Base-by-base conservation (phyloP, 306 rosid genomes). In the Cicer chorassanicum region DNA sequence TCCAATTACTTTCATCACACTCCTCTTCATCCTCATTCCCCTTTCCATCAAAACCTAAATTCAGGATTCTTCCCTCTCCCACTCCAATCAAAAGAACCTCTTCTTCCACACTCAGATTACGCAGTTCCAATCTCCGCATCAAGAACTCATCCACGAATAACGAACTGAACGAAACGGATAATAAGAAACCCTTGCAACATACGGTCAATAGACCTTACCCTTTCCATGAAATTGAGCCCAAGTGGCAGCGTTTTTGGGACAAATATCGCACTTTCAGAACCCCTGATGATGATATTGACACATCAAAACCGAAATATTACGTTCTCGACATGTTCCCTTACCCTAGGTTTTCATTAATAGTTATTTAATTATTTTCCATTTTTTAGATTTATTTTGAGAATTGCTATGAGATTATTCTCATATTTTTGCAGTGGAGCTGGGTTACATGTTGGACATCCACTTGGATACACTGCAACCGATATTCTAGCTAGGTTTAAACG, bases 311-410 rank as follows among this genome's bases (percentile, higher is more conserved):
- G n/a, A 94, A 94, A 65, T 94, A 66, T 71, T 94, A 94, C 56
- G 96, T 90, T 16, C 98, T 91, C 10, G 98, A 94, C 73, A 94
- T 91, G 98, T 94, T 94, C 68, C 98, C 98, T 69, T 94, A 94
- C 86, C 98, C 98, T 76, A 94, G 97, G 98, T 94, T 75, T 49
- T 74, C 9, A 59, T 44, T 65, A 57, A 1, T 45, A 63, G 43
- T 54, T 18, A 7, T 66, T 68, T 40, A 0, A 0, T 29, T 29
- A 1, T 41, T 6, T 41, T 61, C 11, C 15, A 48, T 4, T 13
- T 74, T 71, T 38, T 45, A 67, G 77, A 34, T 68, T 81, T 34
- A 12, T 36, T 2, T 51, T 29, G 1, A 53, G 60, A 70, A 29
- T 71, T 70, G 39, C 13, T 0, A 6, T 42, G 48, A n/a, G 13